phyloP scores from a whole-genome alignment of 371 early-diverging fungal species.

The Racocetra persica region DNA sequence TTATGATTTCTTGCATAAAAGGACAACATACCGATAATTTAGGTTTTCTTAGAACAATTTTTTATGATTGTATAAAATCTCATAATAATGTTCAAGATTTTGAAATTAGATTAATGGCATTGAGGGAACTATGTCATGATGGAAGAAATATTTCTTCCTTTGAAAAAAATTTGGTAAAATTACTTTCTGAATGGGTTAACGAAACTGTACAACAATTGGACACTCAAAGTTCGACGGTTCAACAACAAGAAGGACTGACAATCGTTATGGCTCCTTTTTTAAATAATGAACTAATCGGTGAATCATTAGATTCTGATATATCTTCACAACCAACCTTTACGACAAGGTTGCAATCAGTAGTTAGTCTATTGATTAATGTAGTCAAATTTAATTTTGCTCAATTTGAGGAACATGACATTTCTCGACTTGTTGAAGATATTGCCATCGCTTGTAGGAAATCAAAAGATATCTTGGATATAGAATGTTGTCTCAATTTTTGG shows the following conservation, averaged over 20 bases:
- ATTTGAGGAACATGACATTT: slow-evolving; percentile 68
- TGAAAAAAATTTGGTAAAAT: slow-evolving; percentile 70
- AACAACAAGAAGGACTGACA: slow-evolving; percentile 9
- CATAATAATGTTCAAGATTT: slow-evolving; percentile 68
- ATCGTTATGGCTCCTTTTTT: slow-evolving; percentile 43
- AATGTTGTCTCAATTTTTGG: slow-evolving; percentile 65
- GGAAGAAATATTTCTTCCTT: slow-evolving; percentile 77
- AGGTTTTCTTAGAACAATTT: slow-evolving; percentile 68
- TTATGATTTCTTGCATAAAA: slow-evolving; percentile 69
- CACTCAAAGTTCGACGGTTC: slow-evolving; percentile 1
- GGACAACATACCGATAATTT: slow-evolving; percentile 67
- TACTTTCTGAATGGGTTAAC: slow-evolving; percentile 65
- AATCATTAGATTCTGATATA: slow-evolving; percentile 46
- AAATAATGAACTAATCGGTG: slow-evolving; percentile 46
- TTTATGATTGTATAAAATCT: slow-evolving; percentile 63
- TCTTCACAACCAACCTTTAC: slow-evolving; percentile 7
- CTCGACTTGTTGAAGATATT: slow-evolving; percentile 60
- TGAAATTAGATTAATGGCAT: slow-evolving; percentile 61
- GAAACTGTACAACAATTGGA: slow-evolving; percentile 54
- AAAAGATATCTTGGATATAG: slow-evolving; percentile 55
- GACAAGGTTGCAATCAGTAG: slow-evolving; percentile 60
- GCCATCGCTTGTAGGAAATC: slow-evolving; percentile 60
- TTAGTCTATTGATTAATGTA: slow-evolving; percentile 65
- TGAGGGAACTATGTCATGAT: slow-evolving; percentile 68
- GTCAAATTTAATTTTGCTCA: slow-evolving; percentile 75